Conservation (phyloP, 768 basidiomycete genomes). For the Infundibulicybe gibba region DNA sequence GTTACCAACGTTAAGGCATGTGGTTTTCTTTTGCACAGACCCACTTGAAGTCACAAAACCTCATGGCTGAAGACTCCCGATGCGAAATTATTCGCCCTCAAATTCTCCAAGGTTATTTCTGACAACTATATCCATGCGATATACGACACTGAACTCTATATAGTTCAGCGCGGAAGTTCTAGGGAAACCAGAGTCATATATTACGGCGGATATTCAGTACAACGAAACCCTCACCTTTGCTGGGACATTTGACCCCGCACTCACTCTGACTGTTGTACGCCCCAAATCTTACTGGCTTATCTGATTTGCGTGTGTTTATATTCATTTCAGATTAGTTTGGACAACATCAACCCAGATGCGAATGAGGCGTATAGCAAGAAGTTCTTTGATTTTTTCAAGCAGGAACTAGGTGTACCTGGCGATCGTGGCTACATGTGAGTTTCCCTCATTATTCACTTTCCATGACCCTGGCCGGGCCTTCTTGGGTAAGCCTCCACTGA, state of each 20-base stretch:
- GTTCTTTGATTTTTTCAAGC: slow-evolving; percentile 51
- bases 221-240: slow-evolving; percentile 58
- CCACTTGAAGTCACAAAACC: too few relatives aligned
- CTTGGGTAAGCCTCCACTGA: slow-evolving; percentile 31
- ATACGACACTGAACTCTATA: neutral
- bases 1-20: neutral
- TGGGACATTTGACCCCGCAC: slow-evolving; percentile 65
- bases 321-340: slow-evolving; percentile 46
- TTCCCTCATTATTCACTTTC: slow-evolving; percentile 22
- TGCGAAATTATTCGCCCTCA: neutral
- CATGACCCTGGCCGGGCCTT: slow-evolving; percentile 48
- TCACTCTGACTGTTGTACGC: slow-evolving; percentile 56
- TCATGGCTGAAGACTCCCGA: neutral
- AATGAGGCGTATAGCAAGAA: slow-evolving; percentile 54
- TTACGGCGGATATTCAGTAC: slow-evolving; percentile 50
- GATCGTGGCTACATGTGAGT: slow-evolving; percentile 60
- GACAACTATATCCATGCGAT: too few relatives aligned
- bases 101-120: neutral
- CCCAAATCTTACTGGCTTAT: too few relatives aligned
- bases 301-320: too few relatives aligned
- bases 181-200: slow-evolving; percentile 38
- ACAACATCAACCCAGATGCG: slow-evolving; percentile 42
- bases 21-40: too few relatives aligned
- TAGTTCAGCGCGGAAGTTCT: neutral
- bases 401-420: slow-evolving; percentile 44